These are phyloP conservation scores for Aspergillus olivimuriae DNA, from an alignment of 495 filamentous ascomycete species.

Conservation along the genomic window DNA sequence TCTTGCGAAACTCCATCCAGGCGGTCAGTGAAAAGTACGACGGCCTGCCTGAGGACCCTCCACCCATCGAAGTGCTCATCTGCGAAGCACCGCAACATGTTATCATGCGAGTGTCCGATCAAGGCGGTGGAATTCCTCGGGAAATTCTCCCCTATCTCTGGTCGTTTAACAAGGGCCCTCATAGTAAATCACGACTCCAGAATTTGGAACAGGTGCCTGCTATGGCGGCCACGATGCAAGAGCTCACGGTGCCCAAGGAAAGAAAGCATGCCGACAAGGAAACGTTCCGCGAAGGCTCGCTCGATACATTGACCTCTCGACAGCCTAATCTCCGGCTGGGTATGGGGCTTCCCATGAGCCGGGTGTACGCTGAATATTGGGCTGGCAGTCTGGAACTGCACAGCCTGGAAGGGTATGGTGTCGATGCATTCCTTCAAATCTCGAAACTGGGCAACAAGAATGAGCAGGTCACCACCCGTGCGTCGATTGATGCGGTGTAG, in stretches of 20 bases:
- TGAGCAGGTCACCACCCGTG: slow-evolving; percentile 85
- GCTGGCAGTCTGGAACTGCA: slow-evolving; percentile 88
- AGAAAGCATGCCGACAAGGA: slow-evolving; percentile 25
- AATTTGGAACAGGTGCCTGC: slow-evolving; percentile 85
- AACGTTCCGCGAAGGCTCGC: slow-evolving; percentile 51
- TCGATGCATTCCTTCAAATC: slow-evolving; percentile 97
- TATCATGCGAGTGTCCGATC: slow-evolving; percentile 92
- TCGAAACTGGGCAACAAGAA: slow-evolving; percentile 98
- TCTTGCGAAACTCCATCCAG: slow-evolving; percentile 91
- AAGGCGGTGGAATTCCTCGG: slow-evolving; percentile 82
- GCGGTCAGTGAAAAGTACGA: slow-evolving; percentile 71
- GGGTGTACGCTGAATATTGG: slow-evolving; percentile 98
- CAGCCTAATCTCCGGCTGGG: slow-evolving; percentile 85
- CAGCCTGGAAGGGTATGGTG: slow-evolving; percentile 91
- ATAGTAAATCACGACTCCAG: slow-evolving; percentile 62
- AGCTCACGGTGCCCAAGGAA: slow-evolving; percentile 47
- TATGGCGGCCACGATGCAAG: slow-evolving; percentile 92
- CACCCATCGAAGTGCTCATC: slow-evolving; percentile 87
- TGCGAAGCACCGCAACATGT: slow-evolving; percentile 95
- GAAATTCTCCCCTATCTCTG: slow-evolving; percentile 86
- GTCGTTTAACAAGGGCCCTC: slow-evolving; percentile 91
- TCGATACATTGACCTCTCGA: slow-evolving; percentile 70
- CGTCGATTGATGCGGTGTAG: slow-evolving; percentile 84
- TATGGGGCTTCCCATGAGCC: slow-evolving; percentile 89
- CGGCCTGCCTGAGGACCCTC: slow-evolving; percentile 40